These are phyloP conservation scores for Cyberlindnera meyerae DNA, from an alignment of 805 yeast species.

Conservation along the genomic window DNA sequence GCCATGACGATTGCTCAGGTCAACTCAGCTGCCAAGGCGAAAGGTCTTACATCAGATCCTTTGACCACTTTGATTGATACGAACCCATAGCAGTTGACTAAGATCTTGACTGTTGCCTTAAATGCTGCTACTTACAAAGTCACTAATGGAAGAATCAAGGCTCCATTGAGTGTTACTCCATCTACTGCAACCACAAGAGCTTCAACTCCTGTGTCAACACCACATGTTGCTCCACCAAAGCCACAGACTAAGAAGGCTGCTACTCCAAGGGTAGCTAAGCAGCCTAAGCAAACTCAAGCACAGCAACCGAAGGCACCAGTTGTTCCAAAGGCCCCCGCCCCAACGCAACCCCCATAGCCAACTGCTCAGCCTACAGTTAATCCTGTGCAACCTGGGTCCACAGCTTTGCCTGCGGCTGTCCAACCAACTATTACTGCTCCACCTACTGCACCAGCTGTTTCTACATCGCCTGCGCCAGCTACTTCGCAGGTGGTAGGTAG, in stretches of 20 bases:
- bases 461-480: no score
- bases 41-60: constrained; percentile 76
- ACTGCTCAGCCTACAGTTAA: no score
- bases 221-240: not conserved
- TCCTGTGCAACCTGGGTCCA: no score
- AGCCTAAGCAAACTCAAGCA: not conserved
- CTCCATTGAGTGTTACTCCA: constrained; percentile 30
- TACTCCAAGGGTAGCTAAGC: constrained; percentile 1
- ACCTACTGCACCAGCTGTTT: no score
- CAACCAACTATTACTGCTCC: no score
- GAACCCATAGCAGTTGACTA: constrained; percentile 76
- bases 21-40: constrained; percentile 80
- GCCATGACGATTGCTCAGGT: constrained; percentile 92
- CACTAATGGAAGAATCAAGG: constrained; percentile 49
- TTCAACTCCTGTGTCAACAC: constrained; percentile 11
- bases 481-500: no score
- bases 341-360: no score
- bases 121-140: constrained; percentile 68
- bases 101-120: constrained; percentile 73
- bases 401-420: no score
- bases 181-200: constrained; percentile 17
- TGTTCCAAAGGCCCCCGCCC: no score
- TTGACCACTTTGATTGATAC: constrained; percentile 71
- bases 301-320: no score
- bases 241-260: constrained; percentile 3